Evolutionary conservation across 352 stramenopile species (phyloP).

Genomic region (Blastocystis sp.): DNA sequence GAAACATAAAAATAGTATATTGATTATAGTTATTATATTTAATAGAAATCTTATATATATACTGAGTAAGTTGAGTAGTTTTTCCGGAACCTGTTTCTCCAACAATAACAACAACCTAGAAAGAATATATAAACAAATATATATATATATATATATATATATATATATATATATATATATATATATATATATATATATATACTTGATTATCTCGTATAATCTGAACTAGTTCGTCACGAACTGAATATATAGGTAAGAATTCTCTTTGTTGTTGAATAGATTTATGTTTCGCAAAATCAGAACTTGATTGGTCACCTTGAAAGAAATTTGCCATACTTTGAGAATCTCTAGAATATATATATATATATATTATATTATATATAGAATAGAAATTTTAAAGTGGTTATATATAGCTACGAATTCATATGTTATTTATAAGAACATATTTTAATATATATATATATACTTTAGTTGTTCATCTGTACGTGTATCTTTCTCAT

Average conservation of each 20-base stretch:
- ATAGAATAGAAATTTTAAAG: no score
- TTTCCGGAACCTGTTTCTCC: constrained; percentile 87
- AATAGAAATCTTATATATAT: background rate
- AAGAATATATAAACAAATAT: no score
- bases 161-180: background rate
- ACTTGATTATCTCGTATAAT: constrained; percentile 89
- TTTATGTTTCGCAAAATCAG: constrained; percentile 80
- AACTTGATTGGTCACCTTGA: constrained; percentile 51
- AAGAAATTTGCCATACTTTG: constrained; percentile 30
- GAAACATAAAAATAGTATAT: background rate
- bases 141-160: background rate
- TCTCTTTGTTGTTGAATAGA: constrained; percentile 79
- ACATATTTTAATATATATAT: constrained; percentile 67
- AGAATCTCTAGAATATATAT: background rate
- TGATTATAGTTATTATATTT: background rate
- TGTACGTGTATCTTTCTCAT: constrained; percentile 34
- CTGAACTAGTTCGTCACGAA: constrained; percentile 79
- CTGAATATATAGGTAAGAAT: constrained; percentile 77
- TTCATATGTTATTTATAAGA: constrained; percentile 22
- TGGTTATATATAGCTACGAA: background rate
- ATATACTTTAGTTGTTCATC: constrained; percentile 38
- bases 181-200: background rate
- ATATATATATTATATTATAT: no score
- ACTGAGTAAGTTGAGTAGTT: constrained; percentile 87
- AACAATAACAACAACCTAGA: constrained; percentile 93